Base-by-base conservation (phyloP, 345 rosid species). In the Hibiscus mutabilis region DNA sequence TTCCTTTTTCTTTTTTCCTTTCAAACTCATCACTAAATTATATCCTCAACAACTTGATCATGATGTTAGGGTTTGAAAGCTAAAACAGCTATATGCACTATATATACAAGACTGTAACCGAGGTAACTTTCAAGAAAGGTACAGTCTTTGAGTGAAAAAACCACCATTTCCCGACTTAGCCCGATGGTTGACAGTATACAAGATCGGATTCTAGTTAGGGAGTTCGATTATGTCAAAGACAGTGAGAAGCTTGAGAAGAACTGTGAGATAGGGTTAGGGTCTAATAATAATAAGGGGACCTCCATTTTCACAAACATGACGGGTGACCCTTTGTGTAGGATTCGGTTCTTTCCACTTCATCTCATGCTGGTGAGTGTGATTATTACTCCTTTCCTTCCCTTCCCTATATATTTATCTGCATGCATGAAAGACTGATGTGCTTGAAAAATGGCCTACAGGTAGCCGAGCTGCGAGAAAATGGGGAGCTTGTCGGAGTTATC, bases 401-500 rank as follows among this genome's bases (percentile, higher is more conserved):
- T 12, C 3, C 18, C 19, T 16, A 60, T 53, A 1, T 59, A 42
- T 21, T 73, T 19, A 25, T 31, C 70, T 69, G 19, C 16, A 25
- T 25, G 56, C 24, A 55, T 19, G 59, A 18, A 25, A 33, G 37
- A 15, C 40, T 31, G 24, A 53, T 73, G 56, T 70, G 73, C 66
- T 57, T 62, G 66, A 66, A 60, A 44, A 62, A 70, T 78, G 81
- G 73, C 71, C 75, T 46, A 58, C 86, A 87, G 91, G 86, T 87
- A 4, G 91, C 91, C 9, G 88, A 83, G 83, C 75, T 79, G 84
- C 75, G 56, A 0, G 82, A 73, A 69, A 83, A 68, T 73, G 80
- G 87, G 82, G 87, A 83, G 75, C 78, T 84, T 74, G 88, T 87
- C 56, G 91, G 91, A 46, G 83, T 85, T 18, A 82, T 87, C 22